Base-by-base conservation (phyloP, 768 basidiomycete genomes). In the Ephemerocybe angulata region DNA sequence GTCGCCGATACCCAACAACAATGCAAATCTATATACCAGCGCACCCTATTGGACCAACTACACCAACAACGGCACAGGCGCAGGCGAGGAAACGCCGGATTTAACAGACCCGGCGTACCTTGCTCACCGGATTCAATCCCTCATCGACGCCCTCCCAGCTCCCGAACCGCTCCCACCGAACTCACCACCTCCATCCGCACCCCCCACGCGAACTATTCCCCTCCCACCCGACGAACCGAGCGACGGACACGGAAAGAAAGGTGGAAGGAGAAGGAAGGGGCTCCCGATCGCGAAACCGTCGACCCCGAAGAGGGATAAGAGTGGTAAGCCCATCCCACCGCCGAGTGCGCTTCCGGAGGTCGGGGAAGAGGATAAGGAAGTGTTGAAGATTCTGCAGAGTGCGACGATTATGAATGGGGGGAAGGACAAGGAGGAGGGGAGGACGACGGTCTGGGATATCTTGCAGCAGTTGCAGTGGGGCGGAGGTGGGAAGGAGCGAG, bases 391-490 rank as follows among this genome's bases (percentile, higher is more conserved):
- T 22, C 68, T 87, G 30, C 76, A 76, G 3, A 77, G 78, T 38
- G 70, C 82, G 11, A 72, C 72, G 3, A 61, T 81, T 31, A 85
- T 87, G 81, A 84, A 82, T 54, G 52, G 52, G 1, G 40, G 40
- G 19, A 41, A 43, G 41, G 44, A 17, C 6, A 35, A 21, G 21
- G 27, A 37, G 17, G 29, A 19, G 21, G 25, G n/a, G 38, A 6
- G 38, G 38, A 35, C 29, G 4, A 48, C 43, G 27, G 46, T 87
- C 4, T 84, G 81, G 77, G 70, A 64, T 42, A 58, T 75, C 5
- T 58, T 77, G 37, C 70, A 75, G 8, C 21, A 28, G 2, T 22
- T 15, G 15, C 17, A 25, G 11, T 10, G 29, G n/a, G 41, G 27
- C 15, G 22, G 43, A 10, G 35, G 24, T 4, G 53, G 43, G 30